A percentile compares a stretch with the other conserved stretches of the same genome.
phyloP scores from a whole-genome alignment of 768 basidiomycete species.

The Termitomyces sp. region DNA sequence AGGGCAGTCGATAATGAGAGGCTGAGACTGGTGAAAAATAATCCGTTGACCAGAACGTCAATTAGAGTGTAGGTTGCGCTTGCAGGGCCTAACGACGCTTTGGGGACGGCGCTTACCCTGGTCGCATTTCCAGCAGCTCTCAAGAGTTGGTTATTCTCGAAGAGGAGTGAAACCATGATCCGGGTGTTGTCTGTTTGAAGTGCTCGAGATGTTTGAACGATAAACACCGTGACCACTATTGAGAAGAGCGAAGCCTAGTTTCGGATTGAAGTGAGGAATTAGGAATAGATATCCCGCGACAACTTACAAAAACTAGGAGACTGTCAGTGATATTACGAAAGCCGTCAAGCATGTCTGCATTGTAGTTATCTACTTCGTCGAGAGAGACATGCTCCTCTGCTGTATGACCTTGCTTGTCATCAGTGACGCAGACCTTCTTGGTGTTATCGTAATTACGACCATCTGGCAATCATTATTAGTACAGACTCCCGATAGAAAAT shows the following conservation, averaged over 20 bases:
- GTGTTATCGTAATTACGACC: neutral
- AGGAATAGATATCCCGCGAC: neutral
- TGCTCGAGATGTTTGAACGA: neutral
- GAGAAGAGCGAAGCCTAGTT: neutral
- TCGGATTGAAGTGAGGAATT: too few relatives aligned
- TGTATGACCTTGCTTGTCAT: neutral
- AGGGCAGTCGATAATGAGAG: neutral
- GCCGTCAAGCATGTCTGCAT: neutral
- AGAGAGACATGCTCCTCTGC: neutral
- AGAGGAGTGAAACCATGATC: neutral
- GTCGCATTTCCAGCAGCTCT: neutral
- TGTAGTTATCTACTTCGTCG: neutral
- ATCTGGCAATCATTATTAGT: neutral
- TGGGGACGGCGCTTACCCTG: neutral
- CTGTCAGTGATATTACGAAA: neutral
- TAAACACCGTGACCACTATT: neutral
- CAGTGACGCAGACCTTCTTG: neutral
- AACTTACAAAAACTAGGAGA: neutral
- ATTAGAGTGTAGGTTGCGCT: neutral
- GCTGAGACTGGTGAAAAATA: neutral
- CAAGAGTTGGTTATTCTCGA: neutral
- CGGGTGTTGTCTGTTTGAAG: neutral
- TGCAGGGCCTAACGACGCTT: neutral
- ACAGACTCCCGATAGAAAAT: neutral
- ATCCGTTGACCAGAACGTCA: neutral